These are phyloP conservation scores for Cryphonectria carpinicola DNA, from an alignment of 2,329 filamentous ascomycete genomes.

Conservation along the genomic window DNA sequence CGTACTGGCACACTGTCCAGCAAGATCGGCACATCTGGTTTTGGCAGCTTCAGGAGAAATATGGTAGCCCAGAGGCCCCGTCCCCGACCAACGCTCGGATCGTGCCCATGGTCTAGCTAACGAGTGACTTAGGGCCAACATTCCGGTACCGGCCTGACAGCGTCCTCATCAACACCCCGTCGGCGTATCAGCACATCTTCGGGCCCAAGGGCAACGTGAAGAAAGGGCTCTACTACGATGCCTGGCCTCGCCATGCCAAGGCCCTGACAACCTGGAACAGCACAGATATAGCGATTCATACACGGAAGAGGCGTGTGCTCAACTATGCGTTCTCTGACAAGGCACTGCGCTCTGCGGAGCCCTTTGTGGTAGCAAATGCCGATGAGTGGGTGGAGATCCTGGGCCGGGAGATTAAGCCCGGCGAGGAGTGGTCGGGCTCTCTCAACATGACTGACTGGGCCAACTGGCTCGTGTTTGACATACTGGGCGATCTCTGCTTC, in stretches of 20 bases:
- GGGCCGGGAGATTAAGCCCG: slow-evolving; percentile 23
- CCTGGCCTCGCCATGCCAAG: slow-evolving; percentile 23
- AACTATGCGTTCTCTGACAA: slow-evolving; percentile 48
- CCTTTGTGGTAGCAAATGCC: slow-evolving; percentile 24
- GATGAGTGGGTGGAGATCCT: slow-evolving; percentile 25
- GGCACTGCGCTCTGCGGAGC: slow-evolving; percentile 47
- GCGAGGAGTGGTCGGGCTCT: slow-evolving; percentile 17
- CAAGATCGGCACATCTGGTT: slow-evolving; percentile 24
- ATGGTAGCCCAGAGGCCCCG: slow-evolving; percentile 6
- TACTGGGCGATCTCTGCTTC: slow-evolving; percentile 31
- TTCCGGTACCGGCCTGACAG: slow-evolving; percentile 24
- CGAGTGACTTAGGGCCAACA: slow-evolving; percentile 8
- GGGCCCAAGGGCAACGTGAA: slow-evolving; percentile 28
- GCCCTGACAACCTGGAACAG: slow-evolving; percentile 46
- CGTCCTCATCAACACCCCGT: slow-evolving; percentile 33
- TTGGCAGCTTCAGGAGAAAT: slow-evolving; percentile 19
- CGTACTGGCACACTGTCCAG: slow-evolving; percentile 23
- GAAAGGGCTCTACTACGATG: slow-evolving; percentile 26
- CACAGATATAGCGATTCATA: slow-evolving; percentile 47
- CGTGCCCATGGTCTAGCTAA: not conserved
- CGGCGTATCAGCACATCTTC: slow-evolving; percentile 26
- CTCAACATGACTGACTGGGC: slow-evolving; percentile 24
- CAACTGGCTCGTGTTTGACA: slow-evolving; percentile 27
- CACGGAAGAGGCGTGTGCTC: slow-evolving; percentile 48
- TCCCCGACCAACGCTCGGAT: not conserved